These are phyloP conservation scores for Plasmodium vinckei DNA, from an alignment of 169 alveolate genomes.

Conservation along the genomic window DNA sequence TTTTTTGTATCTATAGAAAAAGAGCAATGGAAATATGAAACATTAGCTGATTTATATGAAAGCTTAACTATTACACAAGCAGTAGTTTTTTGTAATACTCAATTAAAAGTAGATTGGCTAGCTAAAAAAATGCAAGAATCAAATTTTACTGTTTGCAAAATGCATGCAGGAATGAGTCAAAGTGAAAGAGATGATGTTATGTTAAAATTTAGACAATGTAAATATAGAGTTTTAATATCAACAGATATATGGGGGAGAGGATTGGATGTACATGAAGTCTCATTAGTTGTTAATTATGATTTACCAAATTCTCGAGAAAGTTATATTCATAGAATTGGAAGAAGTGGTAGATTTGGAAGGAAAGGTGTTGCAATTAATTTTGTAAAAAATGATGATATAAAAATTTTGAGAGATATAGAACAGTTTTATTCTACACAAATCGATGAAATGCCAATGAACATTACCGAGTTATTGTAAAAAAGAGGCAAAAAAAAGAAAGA, in stretches of 20 bases:
- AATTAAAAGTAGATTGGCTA: slow-evolving; percentile 95
- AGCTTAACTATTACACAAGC: slow-evolving; percentile 98
- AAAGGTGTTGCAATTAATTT: slow-evolving; percentile 99
- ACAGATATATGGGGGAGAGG: slow-evolving; percentile 99
- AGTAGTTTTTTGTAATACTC: slow-evolving; percentile 98
- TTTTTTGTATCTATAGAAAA: slow-evolving; percentile 98
- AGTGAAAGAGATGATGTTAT: slow-evolving; percentile 97
- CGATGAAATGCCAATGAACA: slow-evolving; percentile 99
- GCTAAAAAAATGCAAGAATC: slow-evolving; percentile 95
- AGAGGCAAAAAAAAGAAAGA: no score
- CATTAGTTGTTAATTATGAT: slow-evolving; percentile 99
- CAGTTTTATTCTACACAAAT: slow-evolving; percentile 98
- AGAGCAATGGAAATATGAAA: slow-evolving; percentile 97
- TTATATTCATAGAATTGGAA: slow-evolving; percentile 99
- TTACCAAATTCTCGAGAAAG: slow-evolving; percentile 96
- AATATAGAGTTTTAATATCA: slow-evolving; percentile 98
- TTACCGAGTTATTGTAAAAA: slow-evolving; percentile 85
- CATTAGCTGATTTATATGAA: slow-evolving; percentile 96
- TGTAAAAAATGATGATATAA: slow-evolving; percentile 96
- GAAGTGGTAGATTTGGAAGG: slow-evolving; percentile 99
- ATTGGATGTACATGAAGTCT: slow-evolving; percentile 98
- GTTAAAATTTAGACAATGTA: slow-evolving; percentile 98
- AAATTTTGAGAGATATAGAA: slow-evolving; percentile 95
- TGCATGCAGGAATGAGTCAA: slow-evolving; percentile 99
- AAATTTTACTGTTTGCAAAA: slow-evolving; percentile 96